These are phyloP conservation scores for Stentor roeselii DNA, from an alignment of 73 alveolate genomes.

Conservation along the genomic window DNA sequence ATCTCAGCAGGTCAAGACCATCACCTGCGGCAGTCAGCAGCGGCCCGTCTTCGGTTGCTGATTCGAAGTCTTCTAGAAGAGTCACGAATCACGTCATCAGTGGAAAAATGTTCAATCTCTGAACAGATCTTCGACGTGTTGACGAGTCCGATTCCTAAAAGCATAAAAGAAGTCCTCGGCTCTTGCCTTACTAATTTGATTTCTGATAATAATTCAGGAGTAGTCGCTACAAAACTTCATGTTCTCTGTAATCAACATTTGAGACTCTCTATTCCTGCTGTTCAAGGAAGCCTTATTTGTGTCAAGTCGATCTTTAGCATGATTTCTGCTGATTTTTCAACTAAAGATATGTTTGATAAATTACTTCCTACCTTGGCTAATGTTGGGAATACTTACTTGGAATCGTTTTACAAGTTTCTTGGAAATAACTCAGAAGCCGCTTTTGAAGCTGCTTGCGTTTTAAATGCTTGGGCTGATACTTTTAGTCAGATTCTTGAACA, in stretches of 20 bases:
- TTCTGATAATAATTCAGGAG: neutral
- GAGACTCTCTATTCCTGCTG: neutral
- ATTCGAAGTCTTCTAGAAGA: neutral
- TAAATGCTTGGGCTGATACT: slow-evolving; percentile 27
- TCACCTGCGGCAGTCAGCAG: neutral
- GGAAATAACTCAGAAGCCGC: neutral
- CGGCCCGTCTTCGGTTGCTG: neutral
- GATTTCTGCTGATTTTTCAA: neutral
- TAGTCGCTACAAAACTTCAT: neutral
- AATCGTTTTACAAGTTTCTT: neutral
- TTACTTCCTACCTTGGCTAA: neutral
- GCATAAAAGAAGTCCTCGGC: neutral
- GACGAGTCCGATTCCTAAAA: neutral
- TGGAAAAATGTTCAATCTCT: neutral
- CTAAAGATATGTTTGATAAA: neutral
- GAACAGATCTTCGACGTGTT: neutral
- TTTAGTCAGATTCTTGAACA: slow-evolving; percentile 6
- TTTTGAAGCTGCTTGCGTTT: neutral
- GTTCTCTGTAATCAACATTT: neutral
- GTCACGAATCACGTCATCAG: neutral
- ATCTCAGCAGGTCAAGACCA: neutral
- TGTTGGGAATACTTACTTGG: neutral
- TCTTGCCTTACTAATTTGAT: neutral
- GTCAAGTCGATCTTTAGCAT: slow-evolving; percentile 21
- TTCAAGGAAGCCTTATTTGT: neutral